Evolutionary conservation across 2,329 filamentous ascomycete species (phyloP).

Genomic region (Aspergillus quadrilineatus): DNA sequence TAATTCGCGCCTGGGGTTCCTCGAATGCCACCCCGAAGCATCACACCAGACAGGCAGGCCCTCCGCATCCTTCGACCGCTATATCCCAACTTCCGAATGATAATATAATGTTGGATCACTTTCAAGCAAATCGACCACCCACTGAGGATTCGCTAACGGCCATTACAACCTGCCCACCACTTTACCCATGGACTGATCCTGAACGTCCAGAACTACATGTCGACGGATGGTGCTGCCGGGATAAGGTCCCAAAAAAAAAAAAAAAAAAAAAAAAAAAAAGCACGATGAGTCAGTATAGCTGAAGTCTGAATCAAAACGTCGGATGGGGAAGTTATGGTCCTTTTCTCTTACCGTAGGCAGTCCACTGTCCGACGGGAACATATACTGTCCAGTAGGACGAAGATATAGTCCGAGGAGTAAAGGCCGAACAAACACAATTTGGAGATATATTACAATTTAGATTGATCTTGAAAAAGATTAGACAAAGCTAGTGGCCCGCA

Average conservation of each 20-base stretch:
- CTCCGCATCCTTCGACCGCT: conserved; percentile 21
- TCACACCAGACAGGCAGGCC: conserved; percentile 28
- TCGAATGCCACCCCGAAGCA: conserved; percentile 24
- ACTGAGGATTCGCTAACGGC: not conserved
- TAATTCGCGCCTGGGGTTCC: conserved; percentile 11
- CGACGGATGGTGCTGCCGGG: conserved; percentile 3
- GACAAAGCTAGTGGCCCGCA: not conserved
- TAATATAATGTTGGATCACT: conserved; percentile 25
- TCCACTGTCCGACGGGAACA: not conserved
- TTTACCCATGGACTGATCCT: not conserved
- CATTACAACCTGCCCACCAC: not conserved
- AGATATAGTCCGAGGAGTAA: not conserved
- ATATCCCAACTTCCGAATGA: conserved; percentile 26
- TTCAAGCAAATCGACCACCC: conserved; percentile 17
- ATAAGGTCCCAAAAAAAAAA: no score
- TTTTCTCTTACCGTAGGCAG: not conserved
- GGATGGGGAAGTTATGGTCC: not conserved
- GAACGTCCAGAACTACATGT: not conserved
- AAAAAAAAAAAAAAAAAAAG: conserved; percentile 17
- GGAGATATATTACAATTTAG: not conserved
- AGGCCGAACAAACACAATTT: not conserved
- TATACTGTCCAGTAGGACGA: not conserved
- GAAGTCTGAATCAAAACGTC: not conserved
- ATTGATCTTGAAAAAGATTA: not conserved
- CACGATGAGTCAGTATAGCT: conserved; percentile 2